Evolutionary conservation across 2,329 filamentous ascomycete species (phyloP), one percentile per base, ranked within the genome.

Genomic region (Cadophora luteo-olivacea): DNA sequence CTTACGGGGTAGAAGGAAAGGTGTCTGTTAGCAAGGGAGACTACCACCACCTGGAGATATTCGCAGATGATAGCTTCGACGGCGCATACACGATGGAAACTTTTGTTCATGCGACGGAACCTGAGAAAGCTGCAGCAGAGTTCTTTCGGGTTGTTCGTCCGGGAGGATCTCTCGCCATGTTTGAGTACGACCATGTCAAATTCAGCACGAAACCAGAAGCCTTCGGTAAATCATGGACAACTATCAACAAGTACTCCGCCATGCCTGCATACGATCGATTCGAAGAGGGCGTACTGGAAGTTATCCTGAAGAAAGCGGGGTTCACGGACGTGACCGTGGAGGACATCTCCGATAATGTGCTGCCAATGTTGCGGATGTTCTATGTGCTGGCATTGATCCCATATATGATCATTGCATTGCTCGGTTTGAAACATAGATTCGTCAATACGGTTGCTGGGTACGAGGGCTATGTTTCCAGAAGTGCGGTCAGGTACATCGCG

Each of bases 11-110:
- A 4, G 69, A 79, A 8, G 78, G 78, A 8, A 72, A 74, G 41
- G 74, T 87, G 19, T 74, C 75, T 0, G 81, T 83, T 16, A 74
- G 72, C 4, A 79, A 79, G 68, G 82, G 80, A 75, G 84, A 87
- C 70, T 87, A 87, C 71, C 85, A 87, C 70, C 77, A 86, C 69
- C 78, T 87, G 0, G 80, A 83, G 1, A 68, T 70, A 5, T 76
- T 86, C 25, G 65, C 71, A 0, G 71, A 77, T 32, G 75, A 72
- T 3, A 82, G 79, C 0, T 81, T 84, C 52, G 84, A 87, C 65
- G 85, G 84, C 3, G 77, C 84, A 33, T 87, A 87, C 74, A 87
- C 85, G 0, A 84, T 87, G 82, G 84, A 87, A 75, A 86, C 84
- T 0, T 81, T 87, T 58, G 84, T 86, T 0, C 85, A 87, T 72